phyloP scores from a whole-genome alignment of 2,329 filamentous ascomycete genomes.

The Elsinoe ampelina region DNA sequence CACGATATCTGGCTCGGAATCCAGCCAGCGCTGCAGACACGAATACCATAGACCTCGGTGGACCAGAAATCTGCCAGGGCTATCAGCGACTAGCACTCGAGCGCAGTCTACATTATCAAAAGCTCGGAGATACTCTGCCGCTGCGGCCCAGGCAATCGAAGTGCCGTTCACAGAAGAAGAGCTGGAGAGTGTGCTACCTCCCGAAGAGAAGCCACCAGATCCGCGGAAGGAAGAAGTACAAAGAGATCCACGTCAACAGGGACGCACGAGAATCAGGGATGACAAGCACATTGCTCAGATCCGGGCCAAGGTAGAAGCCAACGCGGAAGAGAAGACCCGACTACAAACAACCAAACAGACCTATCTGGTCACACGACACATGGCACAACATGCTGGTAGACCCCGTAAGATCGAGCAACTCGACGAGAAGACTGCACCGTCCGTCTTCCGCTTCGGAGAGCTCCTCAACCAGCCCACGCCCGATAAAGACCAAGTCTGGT shows the following conservation, averaged over 20 bases:
- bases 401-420: background rate
- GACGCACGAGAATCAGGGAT: background rate
- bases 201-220: conserved; percentile 28
- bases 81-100: background rate
- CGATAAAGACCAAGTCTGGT: conserved; percentile 35
- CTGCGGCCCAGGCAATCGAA: background rate
- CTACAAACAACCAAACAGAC: background rate
- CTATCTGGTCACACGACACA: background rate
- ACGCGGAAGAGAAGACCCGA: background rate
- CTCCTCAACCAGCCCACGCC: conserved; percentile 2
- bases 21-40: background rate
- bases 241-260: background rate
- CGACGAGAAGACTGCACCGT: background rate
- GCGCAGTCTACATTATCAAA: background rate
- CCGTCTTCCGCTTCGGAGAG: background rate
- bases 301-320: background rate
- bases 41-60: background rate
- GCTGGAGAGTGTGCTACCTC: conserved; percentile 32
- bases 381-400: background rate
- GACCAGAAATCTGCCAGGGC: background rate
- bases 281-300: background rate
- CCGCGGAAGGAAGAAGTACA: background rate
- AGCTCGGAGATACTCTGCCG: background rate
- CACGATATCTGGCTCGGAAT: background rate
- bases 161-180: conserved; percentile 19